Evolutionary conservation across 768 basidiomycete species (phyloP).

Genomic region (Phanerodontia chrysosporium): DNA sequence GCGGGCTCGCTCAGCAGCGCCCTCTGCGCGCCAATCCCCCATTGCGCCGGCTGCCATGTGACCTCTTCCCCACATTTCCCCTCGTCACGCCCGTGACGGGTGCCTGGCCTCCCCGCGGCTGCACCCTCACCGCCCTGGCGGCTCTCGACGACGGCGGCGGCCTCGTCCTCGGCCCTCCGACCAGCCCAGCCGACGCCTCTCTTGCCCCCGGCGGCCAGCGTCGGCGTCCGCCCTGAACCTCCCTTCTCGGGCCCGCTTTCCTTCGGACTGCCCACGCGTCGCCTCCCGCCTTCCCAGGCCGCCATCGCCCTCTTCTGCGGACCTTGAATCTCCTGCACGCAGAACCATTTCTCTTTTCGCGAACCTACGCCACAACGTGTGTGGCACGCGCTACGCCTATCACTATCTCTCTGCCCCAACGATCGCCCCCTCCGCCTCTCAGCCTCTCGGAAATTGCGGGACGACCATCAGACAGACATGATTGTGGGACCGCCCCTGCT

Average conservation of each 20-base stretch:
- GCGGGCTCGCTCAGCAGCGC: background rate
- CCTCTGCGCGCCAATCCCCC: background rate
- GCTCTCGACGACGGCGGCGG: too few species aligned
- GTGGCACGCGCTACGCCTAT: slow-evolving; percentile 3
- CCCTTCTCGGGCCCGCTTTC: background rate
- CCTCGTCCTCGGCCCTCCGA: too few species aligned
- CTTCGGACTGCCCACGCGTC: background rate
- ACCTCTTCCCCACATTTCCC: background rate
- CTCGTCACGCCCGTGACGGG: background rate
- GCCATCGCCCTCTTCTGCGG: background rate
- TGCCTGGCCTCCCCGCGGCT: too few species aligned
- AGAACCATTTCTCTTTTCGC: too few species aligned
- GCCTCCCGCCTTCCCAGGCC: background rate
- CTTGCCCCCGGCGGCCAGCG: background rate
- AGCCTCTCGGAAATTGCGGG: background rate
- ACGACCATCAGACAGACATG: slow-evolving; percentile 2
- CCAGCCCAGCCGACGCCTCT: too few species aligned
- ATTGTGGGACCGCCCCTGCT: background rate
- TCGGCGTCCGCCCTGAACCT: background rate
- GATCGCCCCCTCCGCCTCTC: background rate
- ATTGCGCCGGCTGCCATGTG: background rate
- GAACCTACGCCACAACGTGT: slow-evolving; percentile 7
- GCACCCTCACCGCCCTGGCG: background rate
- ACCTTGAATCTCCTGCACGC: background rate
- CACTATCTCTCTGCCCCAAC: background rate